These are phyloP conservation scores for Mycosphaerella sp. DNA, from an alignment of 2,329 filamentous ascomycete species.

Conservation along the genomic window DNA sequence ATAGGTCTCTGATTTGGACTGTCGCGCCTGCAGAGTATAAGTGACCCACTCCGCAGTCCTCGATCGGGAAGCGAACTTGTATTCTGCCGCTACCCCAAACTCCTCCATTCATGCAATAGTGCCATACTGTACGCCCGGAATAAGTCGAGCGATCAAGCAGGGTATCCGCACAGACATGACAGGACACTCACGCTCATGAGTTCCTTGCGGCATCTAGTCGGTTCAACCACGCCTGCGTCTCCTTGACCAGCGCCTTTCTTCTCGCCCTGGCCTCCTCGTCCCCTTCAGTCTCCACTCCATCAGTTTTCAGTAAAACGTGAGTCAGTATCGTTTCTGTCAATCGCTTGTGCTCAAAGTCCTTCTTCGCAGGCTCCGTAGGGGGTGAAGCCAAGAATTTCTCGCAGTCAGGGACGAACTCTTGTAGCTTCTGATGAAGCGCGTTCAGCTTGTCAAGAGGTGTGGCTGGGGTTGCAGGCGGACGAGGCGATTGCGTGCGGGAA, in stretches of 20 bases:
- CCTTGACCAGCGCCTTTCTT: conserved; percentile 66
- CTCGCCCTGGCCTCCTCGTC: conserved; percentile 57
- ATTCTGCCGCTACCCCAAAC: conserved; percentile 1
- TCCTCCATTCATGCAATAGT: background rate
- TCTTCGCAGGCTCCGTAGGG: conserved; percentile 60
- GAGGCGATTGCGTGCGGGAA: conserved; percentile 38
- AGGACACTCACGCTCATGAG: background rate
- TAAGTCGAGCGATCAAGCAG: conserved; percentile 1
- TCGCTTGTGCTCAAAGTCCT: conserved; percentile 66
- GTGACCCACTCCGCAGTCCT: background rate
- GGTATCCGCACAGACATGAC: background rate
- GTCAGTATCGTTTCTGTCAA: conserved; percentile 70
- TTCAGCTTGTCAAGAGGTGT: conserved; percentile 59
- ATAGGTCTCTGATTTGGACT: background rate
- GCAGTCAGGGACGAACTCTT: conserved; percentile 59
- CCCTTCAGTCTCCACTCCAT: conserved; percentile 68
- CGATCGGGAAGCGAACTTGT: background rate
- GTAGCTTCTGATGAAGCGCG: conserved; percentile 59
- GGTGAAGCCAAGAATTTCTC: conserved; percentile 56
- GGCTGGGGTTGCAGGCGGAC: conserved; percentile 34
- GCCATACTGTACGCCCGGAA: background rate
- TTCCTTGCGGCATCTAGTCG: conserved; percentile 50
- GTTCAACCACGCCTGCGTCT: conserved; percentile 62
- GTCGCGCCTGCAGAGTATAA: background rate
- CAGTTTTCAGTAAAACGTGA: conserved; percentile 69